Evolutionary conservation across 345 rosid species (phyloP).

Genomic region (Eucalyptus decipiens): DNA sequence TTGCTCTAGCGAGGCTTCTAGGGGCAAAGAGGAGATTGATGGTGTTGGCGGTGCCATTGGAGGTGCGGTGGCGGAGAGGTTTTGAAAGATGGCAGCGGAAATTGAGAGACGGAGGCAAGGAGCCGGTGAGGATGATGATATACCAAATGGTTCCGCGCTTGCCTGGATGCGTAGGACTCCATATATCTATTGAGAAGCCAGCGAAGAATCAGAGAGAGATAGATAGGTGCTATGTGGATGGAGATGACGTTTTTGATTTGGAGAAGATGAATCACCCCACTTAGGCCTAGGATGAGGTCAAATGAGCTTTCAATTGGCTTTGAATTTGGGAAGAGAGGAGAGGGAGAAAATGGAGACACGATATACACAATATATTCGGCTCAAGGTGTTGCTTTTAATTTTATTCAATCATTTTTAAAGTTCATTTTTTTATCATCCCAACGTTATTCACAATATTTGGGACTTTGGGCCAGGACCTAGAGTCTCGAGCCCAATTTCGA

Average conservation of each 20-base stretch:
- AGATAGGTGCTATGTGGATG: background rate
- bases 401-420: background rate
- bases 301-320: background rate
- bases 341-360: background rate
- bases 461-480: background rate
- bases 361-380: background rate
- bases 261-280: background rate
- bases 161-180: background rate
- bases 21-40: background rate
- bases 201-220: background rate
- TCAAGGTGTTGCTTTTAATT: background rate
- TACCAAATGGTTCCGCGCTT: background rate
- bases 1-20: background rate
- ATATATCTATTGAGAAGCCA: background rate
- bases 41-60: background rate
- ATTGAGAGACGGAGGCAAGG: background rate
- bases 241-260: background rate
- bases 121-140: background rate
- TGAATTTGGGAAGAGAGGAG: background rate
- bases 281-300: background rate
- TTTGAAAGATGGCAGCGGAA: background rate
- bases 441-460: background rate
- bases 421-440: background rate
- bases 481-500: background rate
- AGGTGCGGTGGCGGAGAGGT: background rate